Evolutionary conservation across 805 yeast species (phyloP).

Genomic region (Pichia paraexigua): DNA sequence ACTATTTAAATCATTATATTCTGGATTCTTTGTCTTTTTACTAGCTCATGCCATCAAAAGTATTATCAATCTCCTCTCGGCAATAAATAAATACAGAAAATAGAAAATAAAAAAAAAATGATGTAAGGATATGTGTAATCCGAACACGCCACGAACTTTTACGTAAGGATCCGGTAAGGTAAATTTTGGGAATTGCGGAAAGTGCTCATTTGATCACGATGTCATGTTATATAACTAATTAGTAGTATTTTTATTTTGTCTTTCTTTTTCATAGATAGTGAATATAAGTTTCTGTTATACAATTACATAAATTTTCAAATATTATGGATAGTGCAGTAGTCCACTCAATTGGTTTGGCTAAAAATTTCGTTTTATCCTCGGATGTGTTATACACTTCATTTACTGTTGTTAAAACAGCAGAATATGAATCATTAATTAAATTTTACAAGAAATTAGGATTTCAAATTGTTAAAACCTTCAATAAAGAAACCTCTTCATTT

Average conservation of each 20-base stretch:
- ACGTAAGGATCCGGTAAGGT: neutral
- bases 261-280: neutral
- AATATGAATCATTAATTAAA: slow-evolving; percentile 39
- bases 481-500: slow-evolving; percentile 39
- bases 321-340: neutral
- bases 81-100: neutral
- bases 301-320: neutral
- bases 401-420: slow-evolving; percentile 42
- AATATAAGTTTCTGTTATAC: neutral
- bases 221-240: neutral
- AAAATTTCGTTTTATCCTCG: slow-evolving; percentile 9
- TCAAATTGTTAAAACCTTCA: slow-evolving; percentile 48
- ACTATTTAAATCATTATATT: neutral
- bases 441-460: slow-evolving; percentile 61
- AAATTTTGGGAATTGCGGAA: neutral
- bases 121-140: neutral
- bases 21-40: neutral
- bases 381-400: slow-evolving; percentile 50
- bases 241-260: neutral
- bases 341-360: neutral
- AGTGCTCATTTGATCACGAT: neutral
- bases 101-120: neutral
- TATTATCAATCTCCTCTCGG: neutral
- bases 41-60: neutral
- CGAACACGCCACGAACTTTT: neutral